Conservation (phyloP, 2,329 filamentous ascomycete genomes). For the Allantophomopsis lycopodina region DNA sequence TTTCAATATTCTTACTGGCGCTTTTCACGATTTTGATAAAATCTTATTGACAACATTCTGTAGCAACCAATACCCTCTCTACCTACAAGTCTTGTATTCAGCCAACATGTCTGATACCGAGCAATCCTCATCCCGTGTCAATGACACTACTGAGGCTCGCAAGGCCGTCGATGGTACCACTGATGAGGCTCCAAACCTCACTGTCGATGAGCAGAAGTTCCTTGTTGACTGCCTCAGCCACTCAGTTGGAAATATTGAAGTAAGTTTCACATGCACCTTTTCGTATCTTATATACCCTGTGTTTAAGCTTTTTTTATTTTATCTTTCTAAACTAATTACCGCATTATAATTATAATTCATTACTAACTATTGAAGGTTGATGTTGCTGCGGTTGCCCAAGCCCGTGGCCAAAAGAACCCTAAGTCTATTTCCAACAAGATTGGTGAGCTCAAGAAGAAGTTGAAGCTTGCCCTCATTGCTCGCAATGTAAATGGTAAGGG, state of each 20-base stretch:
- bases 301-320: not conserved
- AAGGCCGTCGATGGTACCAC: not conserved
- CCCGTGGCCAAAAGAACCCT: constrained; percentile 7
- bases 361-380: constrained; percentile 8
- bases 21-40: not conserved
- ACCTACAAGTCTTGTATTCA: not conserved
- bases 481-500: not conserved
- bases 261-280: no score
- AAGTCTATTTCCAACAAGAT: constrained; percentile 13
- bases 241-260: constrained; percentile 6
- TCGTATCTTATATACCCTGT: not conserved
- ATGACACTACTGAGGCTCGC: not conserved
- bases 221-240: constrained; percentile 12
- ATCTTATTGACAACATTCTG: not conserved
- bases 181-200: not conserved
- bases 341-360: not conserved
- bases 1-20: no score
- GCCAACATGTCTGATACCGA: constrained; percentile 5
- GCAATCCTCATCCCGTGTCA: not conserved
- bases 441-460: constrained; percentile 13
- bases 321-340: not conserved
- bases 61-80: not conserved
- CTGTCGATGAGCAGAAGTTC: constrained; percentile 4
- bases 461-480: constrained; percentile 6
- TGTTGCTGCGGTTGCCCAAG: constrained; percentile 7